Conservation (phyloP, 306 rosid species). For the Cyamopsis tetragonoloba region DNA sequence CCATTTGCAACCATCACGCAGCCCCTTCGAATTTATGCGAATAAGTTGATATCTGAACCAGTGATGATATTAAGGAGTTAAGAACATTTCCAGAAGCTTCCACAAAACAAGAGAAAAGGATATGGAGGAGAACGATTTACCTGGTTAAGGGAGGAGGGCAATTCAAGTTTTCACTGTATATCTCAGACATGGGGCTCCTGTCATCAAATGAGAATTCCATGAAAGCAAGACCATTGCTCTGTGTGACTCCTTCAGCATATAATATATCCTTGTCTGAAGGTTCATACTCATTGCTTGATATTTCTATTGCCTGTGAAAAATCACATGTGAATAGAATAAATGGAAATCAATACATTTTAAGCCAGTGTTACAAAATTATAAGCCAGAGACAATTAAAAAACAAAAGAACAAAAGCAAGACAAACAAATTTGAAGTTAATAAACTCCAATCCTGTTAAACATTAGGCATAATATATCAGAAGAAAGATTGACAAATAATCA, state of each 20-base stretch:
- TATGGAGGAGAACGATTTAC: conserved; percentile 45
- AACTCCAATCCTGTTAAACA: not conserved
- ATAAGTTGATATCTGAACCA: conserved; percentile 71
- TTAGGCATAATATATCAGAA: conserved; percentile 1
- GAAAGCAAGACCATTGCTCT: conserved; percentile 76
- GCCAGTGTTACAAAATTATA: not conserved
- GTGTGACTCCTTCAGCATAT: conserved; percentile 89
- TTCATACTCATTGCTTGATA: conserved; percentile 91
- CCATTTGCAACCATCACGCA: conserved; percentile 86
- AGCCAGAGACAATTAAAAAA: not conserved
- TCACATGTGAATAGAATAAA: conserved; percentile 13
- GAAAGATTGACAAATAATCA: not conserved
- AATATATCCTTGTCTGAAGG: conserved; percentile 77
- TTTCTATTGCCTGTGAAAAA: conserved; percentile 68
- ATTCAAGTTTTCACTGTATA: conserved; percentile 61
- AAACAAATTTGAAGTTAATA: not conserved
- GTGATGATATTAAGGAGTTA: conserved; percentile 15
- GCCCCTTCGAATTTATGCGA: conserved; percentile 72
- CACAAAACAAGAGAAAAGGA: conserved; percentile 18
- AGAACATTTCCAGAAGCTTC: conserved; percentile 19
- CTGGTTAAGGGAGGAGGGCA: conserved; percentile 54
- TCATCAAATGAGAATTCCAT: conserved; percentile 88
- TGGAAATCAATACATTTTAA: not conserved
- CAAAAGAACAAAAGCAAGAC: conserved; percentile 4
- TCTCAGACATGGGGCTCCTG: conserved; percentile 77